These are phyloP conservation scores for Lantana camara DNA, from an alignment of 257 asterid genomes.

Conservation along the genomic window DNA sequence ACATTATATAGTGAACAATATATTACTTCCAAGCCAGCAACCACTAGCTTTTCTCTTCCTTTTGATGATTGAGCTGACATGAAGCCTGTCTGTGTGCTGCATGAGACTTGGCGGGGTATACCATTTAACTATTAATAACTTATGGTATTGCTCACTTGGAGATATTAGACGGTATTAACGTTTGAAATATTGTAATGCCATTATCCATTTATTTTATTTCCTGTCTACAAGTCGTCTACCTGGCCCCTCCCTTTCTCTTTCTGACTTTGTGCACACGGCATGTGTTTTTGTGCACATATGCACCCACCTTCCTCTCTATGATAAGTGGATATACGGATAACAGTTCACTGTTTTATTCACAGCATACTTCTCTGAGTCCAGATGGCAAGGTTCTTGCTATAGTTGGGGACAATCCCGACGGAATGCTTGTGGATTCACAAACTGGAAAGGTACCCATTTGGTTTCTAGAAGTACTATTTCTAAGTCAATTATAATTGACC, in stretches of 20 bases:
- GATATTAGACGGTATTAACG: conserved; percentile 5
- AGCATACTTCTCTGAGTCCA: conserved; percentile 50
- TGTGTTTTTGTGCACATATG: neutral
- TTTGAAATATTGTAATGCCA: neutral
- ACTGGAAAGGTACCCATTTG: conserved; percentile 56
- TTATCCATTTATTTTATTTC: too few species aligned
- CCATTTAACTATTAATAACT: neutral
- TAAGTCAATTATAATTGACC: too few species aligned
- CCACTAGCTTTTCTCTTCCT: conserved; percentile 3
- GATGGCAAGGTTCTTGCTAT: conserved; percentile 43
- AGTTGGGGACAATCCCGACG: conserved; percentile 49
- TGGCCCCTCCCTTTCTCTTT: neutral
- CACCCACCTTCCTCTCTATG: neutral
- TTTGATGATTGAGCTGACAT: neutral
- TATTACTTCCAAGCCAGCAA: neutral
- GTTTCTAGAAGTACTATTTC: conserved; percentile 7
- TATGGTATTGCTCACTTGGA: neutral
- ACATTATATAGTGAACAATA: conserved; percentile 1
- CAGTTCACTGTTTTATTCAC: conserved; percentile 23
- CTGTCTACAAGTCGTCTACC: too few species aligned
- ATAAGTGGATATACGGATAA: neutral
- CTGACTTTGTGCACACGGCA: neutral
- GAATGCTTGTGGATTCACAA: conserved; percentile 56
- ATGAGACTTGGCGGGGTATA: neutral
- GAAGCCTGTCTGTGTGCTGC: neutral